phyloP scores from a whole-genome alignment of 371 early-diverging fungal genomes.

The Enteropsectra breve region DNA sequence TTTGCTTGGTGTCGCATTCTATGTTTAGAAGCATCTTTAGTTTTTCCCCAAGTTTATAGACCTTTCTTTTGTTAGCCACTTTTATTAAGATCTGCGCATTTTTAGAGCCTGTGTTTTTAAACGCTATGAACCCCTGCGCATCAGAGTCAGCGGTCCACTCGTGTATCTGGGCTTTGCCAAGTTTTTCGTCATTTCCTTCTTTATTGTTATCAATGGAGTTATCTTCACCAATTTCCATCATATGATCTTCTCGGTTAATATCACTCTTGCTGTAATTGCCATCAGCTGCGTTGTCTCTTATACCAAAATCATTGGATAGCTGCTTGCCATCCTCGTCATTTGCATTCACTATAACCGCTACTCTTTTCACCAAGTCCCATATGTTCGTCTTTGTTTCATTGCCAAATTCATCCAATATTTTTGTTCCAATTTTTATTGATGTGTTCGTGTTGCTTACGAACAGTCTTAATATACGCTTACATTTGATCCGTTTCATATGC shows the following conservation, averaged over 20 bases:
- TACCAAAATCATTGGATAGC: too few species aligned
- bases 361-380: conserved; percentile 42
- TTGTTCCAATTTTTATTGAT: conserved; percentile 49
- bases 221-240: too few species aligned
- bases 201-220: neutral
- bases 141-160: conserved; percentile 42
- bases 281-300: too few species aligned
- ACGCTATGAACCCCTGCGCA: conserved; percentile 35
- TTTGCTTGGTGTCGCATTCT: conserved; percentile 36
- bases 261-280: too few species aligned
- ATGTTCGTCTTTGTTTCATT: conserved; percentile 22
- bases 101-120: neutral
- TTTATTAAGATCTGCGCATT: conserved; percentile 14
- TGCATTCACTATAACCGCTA: neutral
- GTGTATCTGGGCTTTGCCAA: neutral
- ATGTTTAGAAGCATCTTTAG: conserved; percentile 23
- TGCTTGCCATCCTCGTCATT: neutral
- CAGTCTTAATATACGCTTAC: conserved; percentile 49
- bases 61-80: conserved; percentile 36
- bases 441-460: conserved; percentile 24
- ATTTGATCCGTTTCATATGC: conserved; percentile 59
- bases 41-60: conserved; percentile 29
- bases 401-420: conserved; percentile 49
- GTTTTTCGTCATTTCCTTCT: neutral
- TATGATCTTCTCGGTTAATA: too few species aligned